These are phyloP conservation scores for Fraxinus floribunda DNA, from an alignment of 305 asterid genomes.

Conservation along the genomic window DNA sequence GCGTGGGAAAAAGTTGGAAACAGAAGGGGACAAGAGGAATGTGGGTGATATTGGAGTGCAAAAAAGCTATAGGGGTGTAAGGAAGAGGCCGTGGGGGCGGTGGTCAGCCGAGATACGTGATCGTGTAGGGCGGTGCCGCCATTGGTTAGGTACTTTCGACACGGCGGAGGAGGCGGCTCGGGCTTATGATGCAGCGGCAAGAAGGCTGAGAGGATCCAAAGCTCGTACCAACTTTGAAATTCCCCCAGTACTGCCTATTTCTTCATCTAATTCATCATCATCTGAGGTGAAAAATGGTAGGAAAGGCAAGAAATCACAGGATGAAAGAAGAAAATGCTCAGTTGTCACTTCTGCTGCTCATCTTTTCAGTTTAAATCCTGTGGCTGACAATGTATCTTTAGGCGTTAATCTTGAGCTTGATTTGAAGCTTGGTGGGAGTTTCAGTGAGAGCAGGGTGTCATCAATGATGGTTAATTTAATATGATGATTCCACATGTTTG, in stretches of 20 bases:
- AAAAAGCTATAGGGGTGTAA: slow-evolving; percentile 66
- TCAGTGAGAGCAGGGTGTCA: slow-evolving; percentile 19
- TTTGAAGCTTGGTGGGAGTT: slow-evolving; percentile 35
- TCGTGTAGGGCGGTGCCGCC: slow-evolving; percentile 89
- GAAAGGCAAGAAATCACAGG: slow-evolving; percentile 13
- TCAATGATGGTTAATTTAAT: slow-evolving; percentile 22
- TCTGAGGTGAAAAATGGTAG: slow-evolving; percentile 8
- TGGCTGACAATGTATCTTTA: background rate
- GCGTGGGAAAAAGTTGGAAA: background rate
- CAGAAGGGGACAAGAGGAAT: background rate
- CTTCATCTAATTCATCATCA: slow-evolving; percentile 19
- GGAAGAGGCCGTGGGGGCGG: slow-evolving; percentile 98
- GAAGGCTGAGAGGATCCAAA: slow-evolving; percentile 71
- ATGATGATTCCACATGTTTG: background rate
- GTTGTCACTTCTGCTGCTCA: slow-evolving; percentile 65
- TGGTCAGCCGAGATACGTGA: slow-evolving; percentile 98
- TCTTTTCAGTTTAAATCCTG: slow-evolving; percentile 45
- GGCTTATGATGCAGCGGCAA: slow-evolving; percentile 90
- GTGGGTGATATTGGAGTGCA: slow-evolving; percentile 18
- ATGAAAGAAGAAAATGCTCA: slow-evolving; percentile 36
- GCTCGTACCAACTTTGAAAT: slow-evolving; percentile 76
- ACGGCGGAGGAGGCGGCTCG: slow-evolving; percentile 95
- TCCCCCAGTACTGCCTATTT: slow-evolving; percentile 35
- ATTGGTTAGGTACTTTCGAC: slow-evolving; percentile 93
- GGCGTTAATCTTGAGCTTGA: slow-evolving; percentile 41